Evolutionary conservation across 164 flowering plant species (phyloP).

Genomic region (Berberis thunbergii): DNA sequence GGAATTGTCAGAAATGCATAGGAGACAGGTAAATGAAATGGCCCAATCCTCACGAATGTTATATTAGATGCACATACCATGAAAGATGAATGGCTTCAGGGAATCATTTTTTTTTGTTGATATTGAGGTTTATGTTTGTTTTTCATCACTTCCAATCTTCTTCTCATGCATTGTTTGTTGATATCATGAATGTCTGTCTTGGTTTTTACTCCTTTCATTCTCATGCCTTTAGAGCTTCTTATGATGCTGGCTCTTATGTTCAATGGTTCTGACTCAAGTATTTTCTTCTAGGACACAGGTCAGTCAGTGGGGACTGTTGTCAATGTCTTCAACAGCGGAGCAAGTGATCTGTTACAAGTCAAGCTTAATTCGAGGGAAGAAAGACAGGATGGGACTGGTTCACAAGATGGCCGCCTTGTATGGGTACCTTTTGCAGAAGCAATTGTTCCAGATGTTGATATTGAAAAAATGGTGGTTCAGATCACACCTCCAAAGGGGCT

Average conservation of each 20-base stretch:
- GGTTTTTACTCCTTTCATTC: background rate
- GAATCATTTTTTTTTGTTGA: no score
- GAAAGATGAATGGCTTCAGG: no score
- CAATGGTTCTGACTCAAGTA: slow-evolving; percentile 2
- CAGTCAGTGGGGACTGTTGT: slow-evolving; percentile 70
- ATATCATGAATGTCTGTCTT: background rate
- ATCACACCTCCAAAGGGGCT: slow-evolving; percentile 95
- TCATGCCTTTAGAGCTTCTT: background rate
- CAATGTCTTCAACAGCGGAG: slow-evolving; percentile 59
- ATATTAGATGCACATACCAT: no score
- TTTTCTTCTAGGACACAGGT: slow-evolving; percentile 58
- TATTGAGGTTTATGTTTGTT: no score
- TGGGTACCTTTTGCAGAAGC: slow-evolving; percentile 95
- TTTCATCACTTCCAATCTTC: no score
- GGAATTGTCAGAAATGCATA: no score
- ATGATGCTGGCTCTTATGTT: background rate
- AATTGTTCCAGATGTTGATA: slow-evolving; percentile 85
- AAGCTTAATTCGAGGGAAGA: slow-evolving; percentile 35
- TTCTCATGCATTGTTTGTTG: no score
- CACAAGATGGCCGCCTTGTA: slow-evolving; percentile 38
- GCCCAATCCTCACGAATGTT: no score
- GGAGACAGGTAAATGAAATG: no score
- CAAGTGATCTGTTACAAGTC: slow-evolving; percentile 71
- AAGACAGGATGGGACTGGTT: slow-evolving; percentile 20
- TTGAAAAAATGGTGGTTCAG: slow-evolving; percentile 55